A percentile compares a stretch with the other conserved stretches of the same genome.
These are phyloP conservation scores for Puccinia coronata DNA, from an alignment of 1,284 basidiomycete genomes.

Conservation along the genomic window DNA sequence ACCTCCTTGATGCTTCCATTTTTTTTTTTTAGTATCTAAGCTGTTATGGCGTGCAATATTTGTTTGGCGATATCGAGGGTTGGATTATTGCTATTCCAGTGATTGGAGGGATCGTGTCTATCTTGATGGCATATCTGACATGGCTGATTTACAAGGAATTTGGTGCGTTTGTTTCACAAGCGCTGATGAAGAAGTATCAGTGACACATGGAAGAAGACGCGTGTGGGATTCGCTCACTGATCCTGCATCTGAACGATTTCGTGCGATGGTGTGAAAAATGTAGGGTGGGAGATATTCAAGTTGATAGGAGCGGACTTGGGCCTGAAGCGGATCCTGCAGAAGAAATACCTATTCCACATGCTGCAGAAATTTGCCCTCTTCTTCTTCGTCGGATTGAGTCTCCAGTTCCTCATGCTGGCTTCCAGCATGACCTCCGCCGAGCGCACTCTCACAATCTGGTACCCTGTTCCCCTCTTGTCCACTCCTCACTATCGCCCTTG, in stretches of 20 bases:
- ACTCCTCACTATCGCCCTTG: not conserved
- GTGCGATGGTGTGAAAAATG: too few species aligned
- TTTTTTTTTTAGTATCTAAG: constrained; percentile 24
- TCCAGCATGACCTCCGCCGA: constrained; percentile 10
- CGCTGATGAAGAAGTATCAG: not conserved
- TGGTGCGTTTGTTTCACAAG: not conserved
- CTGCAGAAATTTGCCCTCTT: constrained; percentile 48
- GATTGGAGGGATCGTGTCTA: constrained; percentile 19
- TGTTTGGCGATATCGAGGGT: constrained; percentile 19
- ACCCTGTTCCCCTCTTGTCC: not conserved
- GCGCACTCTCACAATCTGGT: constrained; percentile 32
- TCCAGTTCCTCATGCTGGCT: constrained; percentile 38
- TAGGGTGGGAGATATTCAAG: constrained; percentile 48
- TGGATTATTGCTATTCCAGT: constrained; percentile 42
- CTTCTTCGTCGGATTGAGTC: constrained; percentile 43
- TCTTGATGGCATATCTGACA: constrained; percentile 35
- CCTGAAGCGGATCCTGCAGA: constrained; percentile 24
- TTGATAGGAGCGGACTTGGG: constrained; percentile 39
- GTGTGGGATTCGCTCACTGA: too few species aligned
- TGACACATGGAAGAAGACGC: too few species aligned
- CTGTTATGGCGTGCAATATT: constrained; percentile 45
- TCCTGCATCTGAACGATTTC: too few species aligned
- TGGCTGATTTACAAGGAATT: constrained; percentile 47
- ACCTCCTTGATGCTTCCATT: not conserved
- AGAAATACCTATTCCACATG: constrained; percentile 45